Evolutionary conservation across 2,329 filamentous ascomycete species (phyloP).

Genomic region (Xenoacremonium recifei): DNA sequence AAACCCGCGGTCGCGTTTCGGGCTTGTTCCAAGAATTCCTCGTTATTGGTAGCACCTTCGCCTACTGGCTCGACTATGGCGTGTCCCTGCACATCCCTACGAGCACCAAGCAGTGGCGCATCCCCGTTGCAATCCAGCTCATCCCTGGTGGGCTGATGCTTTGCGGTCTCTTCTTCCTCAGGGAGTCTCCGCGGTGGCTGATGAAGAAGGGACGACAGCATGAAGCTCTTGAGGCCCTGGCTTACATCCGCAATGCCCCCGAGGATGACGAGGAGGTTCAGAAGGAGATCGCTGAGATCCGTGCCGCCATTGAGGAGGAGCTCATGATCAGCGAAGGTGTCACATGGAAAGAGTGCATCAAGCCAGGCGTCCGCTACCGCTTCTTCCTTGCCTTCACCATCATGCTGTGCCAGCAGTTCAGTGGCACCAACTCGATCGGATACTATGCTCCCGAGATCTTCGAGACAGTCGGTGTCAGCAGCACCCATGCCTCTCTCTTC

Average conservation of each 20-base stretch:
- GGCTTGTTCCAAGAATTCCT: conserved; percentile 21
- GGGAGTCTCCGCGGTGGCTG: conserved; percentile 21
- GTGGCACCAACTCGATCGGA: conserved; percentile 30
- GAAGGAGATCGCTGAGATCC: conserved; percentile 1
- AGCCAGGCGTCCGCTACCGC: conserved; percentile 4
- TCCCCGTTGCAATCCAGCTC: conserved; percentile 8
- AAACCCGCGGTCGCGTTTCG: conserved; percentile 18
- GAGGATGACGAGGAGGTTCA: not conserved
- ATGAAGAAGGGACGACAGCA: conserved; percentile 16
- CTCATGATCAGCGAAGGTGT: conserved; percentile 4
- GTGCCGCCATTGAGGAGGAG: conserved; percentile 1
- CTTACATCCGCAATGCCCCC: conserved; percentile 5
- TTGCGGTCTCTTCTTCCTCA: conserved; percentile 6
- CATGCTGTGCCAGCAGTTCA: conserved; percentile 20
- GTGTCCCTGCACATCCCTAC: conserved; percentile 11
- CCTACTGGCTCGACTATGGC: conserved; percentile 16
- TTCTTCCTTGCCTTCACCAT: conserved; percentile 5
- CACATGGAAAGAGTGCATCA: conserved; percentile 4
- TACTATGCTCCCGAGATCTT: conserved; percentile 32
- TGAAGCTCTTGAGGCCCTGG: conserved; percentile 9
- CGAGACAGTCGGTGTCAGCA: conserved; percentile 24
- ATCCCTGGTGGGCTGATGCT: conserved; percentile 7
- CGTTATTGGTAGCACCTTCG: conserved; percentile 18
- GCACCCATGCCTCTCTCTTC: conserved; percentile 25
- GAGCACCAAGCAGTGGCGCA: conserved; percentile 13